These are phyloP conservation scores for Stephanodiscus triporus DNA, from an alignment of 108 stramenopile genomes.

Conservation along the genomic window DNA sequence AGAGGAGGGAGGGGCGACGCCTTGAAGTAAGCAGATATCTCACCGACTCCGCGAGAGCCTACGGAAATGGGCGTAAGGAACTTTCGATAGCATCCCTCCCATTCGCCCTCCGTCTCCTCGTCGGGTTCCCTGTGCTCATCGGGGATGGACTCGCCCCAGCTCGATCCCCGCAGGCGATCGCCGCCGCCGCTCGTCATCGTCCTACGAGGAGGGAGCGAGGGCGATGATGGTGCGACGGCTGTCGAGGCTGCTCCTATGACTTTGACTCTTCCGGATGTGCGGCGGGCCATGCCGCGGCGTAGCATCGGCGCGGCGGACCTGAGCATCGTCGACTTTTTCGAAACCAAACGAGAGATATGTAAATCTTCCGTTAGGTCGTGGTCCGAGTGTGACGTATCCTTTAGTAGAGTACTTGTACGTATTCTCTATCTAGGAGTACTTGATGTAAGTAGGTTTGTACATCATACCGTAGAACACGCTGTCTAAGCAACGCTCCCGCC, in stretches of 20 bases:
- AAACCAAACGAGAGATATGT: neutral
- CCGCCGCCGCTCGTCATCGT: conserved; percentile 3
- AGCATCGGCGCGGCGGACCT: conserved; percentile 4
- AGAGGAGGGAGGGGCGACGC: neutral
- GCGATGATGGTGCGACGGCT: neutral
- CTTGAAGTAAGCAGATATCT: conserved; percentile 48
- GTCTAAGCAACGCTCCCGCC: too few species aligned
- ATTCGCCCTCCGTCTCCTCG: conserved; percentile 69
- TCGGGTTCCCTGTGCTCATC: conserved; percentile 24
- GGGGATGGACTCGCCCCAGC: conserved; percentile 6
- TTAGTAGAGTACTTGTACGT: too few species aligned
- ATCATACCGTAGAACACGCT: too few species aligned
- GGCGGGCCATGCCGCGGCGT: conserved; percentile 16
- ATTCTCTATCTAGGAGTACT: too few species aligned
- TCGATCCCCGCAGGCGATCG: neutral
- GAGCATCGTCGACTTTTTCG: neutral
- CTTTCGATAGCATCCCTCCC: conserved; percentile 68
- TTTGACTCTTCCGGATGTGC: neutral
- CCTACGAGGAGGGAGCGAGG: neutral
- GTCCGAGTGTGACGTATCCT: too few species aligned
- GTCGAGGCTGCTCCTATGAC: neutral
- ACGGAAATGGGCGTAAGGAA: conserved; percentile 75
- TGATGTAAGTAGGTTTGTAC: too few species aligned
- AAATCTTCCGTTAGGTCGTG: too few species aligned
- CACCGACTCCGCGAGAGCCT: conserved; percentile 51